phyloP scores from a whole-genome alignment of 2,329 filamentous ascomycete species.

The Diaporthe citriasiana region DNA sequence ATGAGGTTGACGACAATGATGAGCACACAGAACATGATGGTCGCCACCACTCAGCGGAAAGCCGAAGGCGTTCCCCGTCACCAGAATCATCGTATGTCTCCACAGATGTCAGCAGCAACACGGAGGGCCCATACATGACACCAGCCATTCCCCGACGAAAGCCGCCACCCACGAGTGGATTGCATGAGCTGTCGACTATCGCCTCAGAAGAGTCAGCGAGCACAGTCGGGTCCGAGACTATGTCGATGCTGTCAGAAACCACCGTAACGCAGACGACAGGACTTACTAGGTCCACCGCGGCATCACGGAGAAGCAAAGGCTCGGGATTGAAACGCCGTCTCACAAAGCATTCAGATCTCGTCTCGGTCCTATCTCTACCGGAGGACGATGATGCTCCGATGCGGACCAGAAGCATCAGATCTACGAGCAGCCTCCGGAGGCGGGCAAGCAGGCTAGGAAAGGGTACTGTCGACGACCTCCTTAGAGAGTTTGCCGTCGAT shows the following conservation, averaged over 20 bases:
- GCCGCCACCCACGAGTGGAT: constrained; percentile 66
- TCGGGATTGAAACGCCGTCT: constrained; percentile 78
- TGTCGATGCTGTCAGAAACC: constrained; percentile 63
- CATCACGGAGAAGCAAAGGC: constrained; percentile 61
- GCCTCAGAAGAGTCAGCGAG: constrained; percentile 65
- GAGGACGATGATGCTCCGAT: constrained; percentile 68
- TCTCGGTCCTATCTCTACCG: constrained; percentile 88
- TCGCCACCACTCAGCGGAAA: constrained; percentile 52
- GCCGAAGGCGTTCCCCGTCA: constrained; percentile 50
- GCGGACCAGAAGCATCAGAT: constrained; percentile 78
- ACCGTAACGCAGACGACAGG: constrained; percentile 68
- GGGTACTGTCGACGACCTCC: constrained; percentile 80
- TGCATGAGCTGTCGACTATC: constrained; percentile 71
- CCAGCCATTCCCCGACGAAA: constrained; percentile 45
- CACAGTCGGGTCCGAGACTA: constrained; percentile 63
- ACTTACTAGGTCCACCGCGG: constrained; percentile 61
- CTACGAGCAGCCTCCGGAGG: constrained; percentile 83
- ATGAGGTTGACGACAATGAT: constrained; percentile 46
- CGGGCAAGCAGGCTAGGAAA: constrained; percentile 76
- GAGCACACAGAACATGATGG: constrained; percentile 41
- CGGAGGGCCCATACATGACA: constrained; percentile 47
- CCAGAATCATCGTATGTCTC: constrained; percentile 49
- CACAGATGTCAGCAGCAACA: constrained; percentile 44
- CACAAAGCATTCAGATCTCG: constrained; percentile 92
- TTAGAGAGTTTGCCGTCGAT: constrained; percentile 85